These are phyloP conservation scores for Trichothecium roseum DNA, from an alignment of 2,329 filamentous ascomycete genomes.

Conservation along the genomic window DNA sequence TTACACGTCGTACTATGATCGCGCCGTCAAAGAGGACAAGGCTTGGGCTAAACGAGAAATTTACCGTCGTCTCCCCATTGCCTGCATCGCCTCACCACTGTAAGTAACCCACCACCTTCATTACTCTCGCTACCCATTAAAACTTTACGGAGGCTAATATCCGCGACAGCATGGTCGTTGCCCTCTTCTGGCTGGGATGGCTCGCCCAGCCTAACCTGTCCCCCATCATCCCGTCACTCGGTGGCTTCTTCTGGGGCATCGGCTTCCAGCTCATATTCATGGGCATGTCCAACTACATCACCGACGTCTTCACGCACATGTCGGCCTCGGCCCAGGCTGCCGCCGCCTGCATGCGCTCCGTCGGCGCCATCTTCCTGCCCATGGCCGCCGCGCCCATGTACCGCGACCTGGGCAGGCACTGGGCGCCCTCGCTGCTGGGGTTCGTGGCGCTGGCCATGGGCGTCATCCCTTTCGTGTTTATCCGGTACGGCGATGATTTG, in stretches of 20 bases:
- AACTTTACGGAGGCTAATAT: no score
- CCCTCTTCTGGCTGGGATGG: conserved; percentile 52
- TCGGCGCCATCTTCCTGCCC: conserved; percentile 21
- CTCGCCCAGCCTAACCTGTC: conserved; percentile 29
- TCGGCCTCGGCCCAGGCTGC: conserved; percentile 24
- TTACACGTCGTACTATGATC: conserved; percentile 18
- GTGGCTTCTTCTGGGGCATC: conserved; percentile 31
- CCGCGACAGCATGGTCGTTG: conserved; percentile 33
- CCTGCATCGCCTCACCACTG: conserved; percentile 52
- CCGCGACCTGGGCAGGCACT: conserved; percentile 18
- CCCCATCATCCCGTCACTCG: conserved; percentile 25
- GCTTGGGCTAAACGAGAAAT: conserved; percentile 20
- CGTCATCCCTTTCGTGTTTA: conserved; percentile 20
- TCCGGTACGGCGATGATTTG: conserved; percentile 17
- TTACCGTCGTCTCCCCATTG: conserved; percentile 26
- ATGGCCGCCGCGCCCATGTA: conserved; percentile 22
- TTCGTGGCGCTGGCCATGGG: conserved; percentile 19
- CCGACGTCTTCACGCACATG: conserved; percentile 19
- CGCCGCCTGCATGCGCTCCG: conserved; percentile 20
- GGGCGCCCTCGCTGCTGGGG: conserved; percentile 22
- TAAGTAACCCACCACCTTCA: no score
- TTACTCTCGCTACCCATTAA: no score
- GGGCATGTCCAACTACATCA: conserved; percentile 24
- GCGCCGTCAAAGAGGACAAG: conserved; percentile 12
- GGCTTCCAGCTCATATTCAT: conserved; percentile 23